These are phyloP conservation scores for Lasiosphaeria ovina DNA, from an alignment of 495 filamentous ascomycete species.

Conservation along the genomic window DNA sequence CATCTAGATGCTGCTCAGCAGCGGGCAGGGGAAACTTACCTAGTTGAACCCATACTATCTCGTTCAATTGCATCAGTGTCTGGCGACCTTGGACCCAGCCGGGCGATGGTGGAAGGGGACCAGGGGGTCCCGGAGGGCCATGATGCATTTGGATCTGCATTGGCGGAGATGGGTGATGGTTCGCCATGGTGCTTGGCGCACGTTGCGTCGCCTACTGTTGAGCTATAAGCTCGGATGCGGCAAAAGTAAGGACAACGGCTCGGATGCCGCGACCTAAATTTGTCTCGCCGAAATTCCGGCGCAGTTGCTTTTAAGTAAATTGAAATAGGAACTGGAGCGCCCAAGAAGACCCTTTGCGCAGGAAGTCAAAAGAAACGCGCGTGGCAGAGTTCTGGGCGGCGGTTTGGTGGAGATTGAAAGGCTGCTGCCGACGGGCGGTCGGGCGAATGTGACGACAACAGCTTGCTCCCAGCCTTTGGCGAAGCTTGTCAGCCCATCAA, in stretches of 20 bases:
- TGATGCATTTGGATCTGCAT: constrained; percentile 60
- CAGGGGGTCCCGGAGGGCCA: constrained; percentile 47
- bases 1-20: not conserved
- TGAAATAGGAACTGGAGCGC: too few species aligned
- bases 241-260: not conserved
- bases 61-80: constrained; percentile 58
- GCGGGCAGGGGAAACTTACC: constrained; percentile 54
- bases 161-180: constrained; percentile 56
- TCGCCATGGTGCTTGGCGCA: constrained; percentile 42
- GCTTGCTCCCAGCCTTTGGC: not conserved
- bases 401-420: not conserved
- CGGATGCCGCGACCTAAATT: not conserved
- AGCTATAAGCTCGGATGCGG: not conserved
- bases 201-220: not conserved
- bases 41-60: constrained; percentile 90
- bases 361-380: too few species aligned
- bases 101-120: constrained; percentile 29
- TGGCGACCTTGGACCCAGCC: constrained; percentile 42
- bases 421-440: not conserved
- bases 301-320: too few species aligned
- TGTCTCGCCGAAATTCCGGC: not conserved
- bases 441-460: not conserved
- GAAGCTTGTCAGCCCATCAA: not conserved
- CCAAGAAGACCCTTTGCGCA: too few species aligned
- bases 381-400: too few species aligned